Base-by-base conservation (phyloP, 164 flowering plant genomes). In the Liquidambar formosana region DNA sequence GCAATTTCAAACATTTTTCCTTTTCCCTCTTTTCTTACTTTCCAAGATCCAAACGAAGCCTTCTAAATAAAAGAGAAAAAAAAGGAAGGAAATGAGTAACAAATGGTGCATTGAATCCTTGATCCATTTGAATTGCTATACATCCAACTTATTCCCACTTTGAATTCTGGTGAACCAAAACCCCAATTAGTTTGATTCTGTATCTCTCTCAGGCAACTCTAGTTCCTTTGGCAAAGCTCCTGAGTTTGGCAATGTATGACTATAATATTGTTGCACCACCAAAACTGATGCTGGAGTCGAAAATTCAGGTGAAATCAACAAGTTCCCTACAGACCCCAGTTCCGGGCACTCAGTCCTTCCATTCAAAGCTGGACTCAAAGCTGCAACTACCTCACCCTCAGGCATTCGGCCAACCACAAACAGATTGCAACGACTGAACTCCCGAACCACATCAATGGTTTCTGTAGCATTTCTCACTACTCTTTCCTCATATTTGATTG, bases 391-490 rank as follows among this genome's bases (percentile, higher is more conserved):
- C 14, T 46, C 33, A 0, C 79, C 74, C 27, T 64, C 69, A 0
- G 87, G 87, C 68, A 43, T 48, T 41, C 85, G 61, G 8, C 87
- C 87, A 0, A 81, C 87, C 58, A 84, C 8, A 46, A 82, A 73
- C 61, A 84, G 49, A 65, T 73, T 76, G 67, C 81, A 73, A 1
- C 63, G 10, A 52, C 73, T 66, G 11, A 61, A 52, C 44, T 68
- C 75, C 19, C 48, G 44, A 0, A 78, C 18, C 8, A 38, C 72
- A 2, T 49, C 65, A 0, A 57, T 44, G 5, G 59, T 52, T 19
- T 80, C 79, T 9, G 70, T 57, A 10, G 43, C 33, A 21, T 53
- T 71, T 16, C 45, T 58, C 15, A 78, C 81, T 2, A 10, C 26
- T 45, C 67, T 80, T 38, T 84, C 82, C 16, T 70, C 76, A 23